Base-by-base conservation (phyloP, 2,329 filamentous ascomycete species). In the Alternaria dauci region DNA sequence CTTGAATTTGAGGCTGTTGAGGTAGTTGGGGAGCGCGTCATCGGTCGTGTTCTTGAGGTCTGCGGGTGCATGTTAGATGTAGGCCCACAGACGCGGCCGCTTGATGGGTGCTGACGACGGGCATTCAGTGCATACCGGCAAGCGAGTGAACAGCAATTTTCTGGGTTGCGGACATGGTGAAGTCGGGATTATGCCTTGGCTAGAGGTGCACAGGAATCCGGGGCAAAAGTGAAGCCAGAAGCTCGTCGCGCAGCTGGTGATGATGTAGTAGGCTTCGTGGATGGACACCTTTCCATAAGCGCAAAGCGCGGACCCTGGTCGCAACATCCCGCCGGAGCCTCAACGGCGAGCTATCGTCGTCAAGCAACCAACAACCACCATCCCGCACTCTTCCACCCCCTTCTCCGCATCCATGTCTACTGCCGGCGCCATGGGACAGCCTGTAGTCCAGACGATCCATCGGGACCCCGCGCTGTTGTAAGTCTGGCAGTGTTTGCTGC, bases 391-490 rank as follows among this genome's bases (percentile, higher is more conserved):
- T 52, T 53, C 53, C 58, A 48, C 64, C 59, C 55, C 32, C 20
- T 61, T 47, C 7, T 52, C 42, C 63, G 58, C 68, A 65, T 55
- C 58, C 57, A 58, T 42, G 62, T 66, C 59, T 55, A 59, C 61
- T 61, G 55, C 64, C 57, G 52, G 66, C 75, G 82, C 67, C 53
- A 98, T 98, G 94, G 91, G 91, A 72, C 89, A 95, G 83, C 85
- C 91, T 69, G 87, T 91, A 68, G 90, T 92, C 71, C 95, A 99
- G 85, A 95, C 93, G 84, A 97, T 99, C 87, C 91, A 96, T 83
- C 83, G 95, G 87, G 96, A 99, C 91, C 94, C 95, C 76, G 94
- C 97, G 82, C 86, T 99, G 68, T 97, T 99, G 95, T 98, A 84
- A 77, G 92, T 80, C 47, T 36, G 36, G 34, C 20, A 23, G 20